Evolutionary conservation across 2,329 filamentous ascomycete species (phyloP).

Genomic region (Exophiala calicioides): DNA sequence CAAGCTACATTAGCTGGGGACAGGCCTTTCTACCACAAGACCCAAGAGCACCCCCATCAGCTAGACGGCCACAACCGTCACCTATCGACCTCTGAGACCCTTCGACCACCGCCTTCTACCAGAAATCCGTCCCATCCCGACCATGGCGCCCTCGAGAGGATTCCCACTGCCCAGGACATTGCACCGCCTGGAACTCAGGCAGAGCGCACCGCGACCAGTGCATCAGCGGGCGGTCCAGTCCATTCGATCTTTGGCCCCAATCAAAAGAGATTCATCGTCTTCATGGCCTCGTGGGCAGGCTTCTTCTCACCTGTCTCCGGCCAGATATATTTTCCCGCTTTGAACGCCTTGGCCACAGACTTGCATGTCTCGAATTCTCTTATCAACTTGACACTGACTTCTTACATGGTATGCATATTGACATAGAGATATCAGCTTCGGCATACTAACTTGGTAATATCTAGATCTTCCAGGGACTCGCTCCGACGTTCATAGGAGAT

Average conservation of each 20-base stretch:
- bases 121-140: background rate
- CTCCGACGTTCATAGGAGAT: conserved; percentile 54
- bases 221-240: conserved; percentile 21
- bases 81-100: no score
- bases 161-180: conserved; percentile 10
- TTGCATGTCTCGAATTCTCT: conserved; percentile 35
- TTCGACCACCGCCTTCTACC: background rate
- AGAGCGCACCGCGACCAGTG: conserved; percentile 18
- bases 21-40: background rate
- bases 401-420: conserved; percentile 27
- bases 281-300: conserved; percentile 42
- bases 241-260: conserved; percentile 39
- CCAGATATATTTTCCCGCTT: conserved; percentile 50
- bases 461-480: conserved; percentile 56
- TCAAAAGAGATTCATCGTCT: conserved; percentile 42
- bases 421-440: no score
- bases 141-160: conserved; percentile 20
- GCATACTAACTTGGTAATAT: no score
- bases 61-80: no score
- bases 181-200: conserved; percentile 6
- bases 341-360: conserved; percentile 45
- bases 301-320: conserved; percentile 49
- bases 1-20: conserved; percentile 2
- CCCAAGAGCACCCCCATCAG: background rate
- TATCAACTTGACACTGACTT: conserved; percentile 38